Percentiles rank a stretch among this genome's conserved stretches.
These are phyloP conservation scores for Teratosphaeria viscida DNA, from an alignment of 2,329 filamentous ascomycete genomes.

Conservation along the genomic window DNA sequence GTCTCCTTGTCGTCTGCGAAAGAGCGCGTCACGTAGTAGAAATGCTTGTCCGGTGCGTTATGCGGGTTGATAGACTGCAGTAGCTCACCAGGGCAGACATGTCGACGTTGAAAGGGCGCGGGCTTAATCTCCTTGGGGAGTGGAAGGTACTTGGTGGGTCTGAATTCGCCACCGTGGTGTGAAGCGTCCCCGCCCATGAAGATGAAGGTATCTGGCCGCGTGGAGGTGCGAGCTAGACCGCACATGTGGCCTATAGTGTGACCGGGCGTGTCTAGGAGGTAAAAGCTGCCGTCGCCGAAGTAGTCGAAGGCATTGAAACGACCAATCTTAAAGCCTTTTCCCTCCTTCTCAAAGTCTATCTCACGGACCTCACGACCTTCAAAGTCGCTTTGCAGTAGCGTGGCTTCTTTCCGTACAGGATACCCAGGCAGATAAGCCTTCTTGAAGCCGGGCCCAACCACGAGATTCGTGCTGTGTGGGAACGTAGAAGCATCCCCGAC, in stretches of 20 bases:
- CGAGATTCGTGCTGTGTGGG: conserved; percentile 30
- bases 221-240: conserved; percentile 36
- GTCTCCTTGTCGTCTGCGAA: conserved; percentile 28
- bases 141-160: conserved; percentile 34
- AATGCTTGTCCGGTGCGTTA: conserved; percentile 23
- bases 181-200: conserved; percentile 41
- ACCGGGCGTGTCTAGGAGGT: conserved; percentile 44
- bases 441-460: conserved; percentile 41
- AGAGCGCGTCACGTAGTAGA: conserved; percentile 24
- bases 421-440: conserved; percentile 34
- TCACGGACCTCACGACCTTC: conserved; percentile 28
- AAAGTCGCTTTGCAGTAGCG: conserved; percentile 33
- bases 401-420: conserved; percentile 30
- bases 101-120: conserved; percentile 11
- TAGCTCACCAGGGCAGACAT: conserved; percentile 32
- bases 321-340: conserved; percentile 32
- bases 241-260: conserved; percentile 43
- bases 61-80: conserved; percentile 32
- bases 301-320: conserved; percentile 41
- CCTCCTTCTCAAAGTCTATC: conserved; percentile 25
- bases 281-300: conserved; percentile 48
- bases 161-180: conserved; percentile 25
- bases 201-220: conserved; percentile 32
- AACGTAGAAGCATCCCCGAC: conserved; percentile 32
- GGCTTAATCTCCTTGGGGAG: conserved; percentile 25